These are phyloP conservation scores for Takashimella koratensis DNA, from an alignment of 1,284 basidiomycete genomes.

Conservation along the genomic window DNA sequence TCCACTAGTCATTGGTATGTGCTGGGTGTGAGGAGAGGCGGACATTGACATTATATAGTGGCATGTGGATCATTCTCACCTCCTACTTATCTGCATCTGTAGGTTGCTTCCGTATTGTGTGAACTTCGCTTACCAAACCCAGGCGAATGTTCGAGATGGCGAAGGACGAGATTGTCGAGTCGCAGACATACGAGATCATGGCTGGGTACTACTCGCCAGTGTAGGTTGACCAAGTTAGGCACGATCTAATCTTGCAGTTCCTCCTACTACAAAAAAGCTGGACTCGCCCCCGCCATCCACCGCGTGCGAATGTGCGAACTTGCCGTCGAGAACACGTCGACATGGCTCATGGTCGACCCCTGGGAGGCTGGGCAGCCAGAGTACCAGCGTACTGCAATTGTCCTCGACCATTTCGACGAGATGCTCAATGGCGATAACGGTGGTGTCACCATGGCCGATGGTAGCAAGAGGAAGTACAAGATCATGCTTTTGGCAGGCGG, in stretches of 20 bases:
- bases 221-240: slow-evolving; percentile 19
- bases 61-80: slow-evolving; percentile 58
- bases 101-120: slow-evolving; percentile 52
- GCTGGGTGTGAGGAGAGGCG: neutral
- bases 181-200: slow-evolving; percentile 87
- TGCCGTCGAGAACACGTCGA: slow-evolving; percentile 64
- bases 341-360: slow-evolving; percentile 78
- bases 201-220: slow-evolving; percentile 94
- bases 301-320: slow-evolving; percentile 84
- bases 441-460: slow-evolving; percentile 43
- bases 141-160: slow-evolving; percentile 99
- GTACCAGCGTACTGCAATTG: slow-evolving; percentile 92
- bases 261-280: slow-evolving; percentile 88
- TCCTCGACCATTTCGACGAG: slow-evolving; percentile 92
- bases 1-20: slow-evolving; percentile 48
- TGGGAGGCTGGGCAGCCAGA: slow-evolving; percentile 90
- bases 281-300: slow-evolving; percentile 72
- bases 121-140: slow-evolving; percentile 72
- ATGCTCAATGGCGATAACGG: slow-evolving; percentile 74
- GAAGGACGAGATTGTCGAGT: slow-evolving; percentile 87
- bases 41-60: slow-evolving; percentile 32
- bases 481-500: slow-evolving; percentile 96
- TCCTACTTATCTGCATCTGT: slow-evolving; percentile 56
- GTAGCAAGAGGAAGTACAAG: slow-evolving; percentile 50
- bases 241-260: slow-evolving; percentile 47